Percentiles rank a stretch among this genome's conserved stretches.
Evolutionary conservation across 139 green algal genomes (phyloP).

Genomic region (Chlamydomonas incerta): DNA sequence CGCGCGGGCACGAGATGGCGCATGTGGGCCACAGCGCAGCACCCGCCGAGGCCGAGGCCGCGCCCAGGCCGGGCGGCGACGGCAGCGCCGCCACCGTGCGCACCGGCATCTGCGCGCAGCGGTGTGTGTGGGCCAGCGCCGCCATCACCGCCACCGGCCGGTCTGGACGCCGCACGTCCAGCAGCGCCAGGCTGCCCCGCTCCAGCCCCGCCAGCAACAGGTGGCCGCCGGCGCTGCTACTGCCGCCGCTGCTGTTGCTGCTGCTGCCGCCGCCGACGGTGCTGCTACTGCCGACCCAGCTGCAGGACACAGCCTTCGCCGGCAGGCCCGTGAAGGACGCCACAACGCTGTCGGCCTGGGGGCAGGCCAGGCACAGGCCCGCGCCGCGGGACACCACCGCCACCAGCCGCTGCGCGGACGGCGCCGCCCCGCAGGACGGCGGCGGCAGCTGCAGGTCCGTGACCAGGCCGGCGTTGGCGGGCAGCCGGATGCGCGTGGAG

Average conservation of each 20-base stretch:
- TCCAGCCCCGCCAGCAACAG: conserved; percentile 21
- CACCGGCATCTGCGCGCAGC: conserved; percentile 13
- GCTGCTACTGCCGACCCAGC: conserved; percentile 3
- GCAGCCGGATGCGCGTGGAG: conserved; percentile 8
- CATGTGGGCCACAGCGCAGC: background rate
- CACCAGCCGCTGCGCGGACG: background rate
- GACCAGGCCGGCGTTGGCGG: background rate
- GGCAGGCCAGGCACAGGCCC: conserved; percentile 10
- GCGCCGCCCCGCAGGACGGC: background rate
- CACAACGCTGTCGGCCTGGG: background rate
- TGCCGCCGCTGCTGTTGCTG: background rate
- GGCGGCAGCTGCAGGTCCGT: conserved; percentile 10
- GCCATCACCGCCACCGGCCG: background rate
- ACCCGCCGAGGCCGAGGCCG: background rate
- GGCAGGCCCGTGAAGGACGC: conserved; percentile 11
- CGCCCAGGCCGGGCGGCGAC: background rate
- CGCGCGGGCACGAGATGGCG: background rate
- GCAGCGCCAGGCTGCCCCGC: conserved; percentile 10
- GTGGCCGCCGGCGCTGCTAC: background rate
- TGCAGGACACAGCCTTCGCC: background rate
- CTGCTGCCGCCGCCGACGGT: no score
- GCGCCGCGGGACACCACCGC: conserved; percentile 1
- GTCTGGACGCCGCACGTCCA: conserved; percentile 2
- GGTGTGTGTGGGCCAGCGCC: background rate
- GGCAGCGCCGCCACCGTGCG: conserved; percentile 14